A percentile compares a stretch with the other conserved stretches of the same genome.
Evolutionary conservation across 345 rosid species (phyloP).

Genomic region (Erodium maritimum): DNA sequence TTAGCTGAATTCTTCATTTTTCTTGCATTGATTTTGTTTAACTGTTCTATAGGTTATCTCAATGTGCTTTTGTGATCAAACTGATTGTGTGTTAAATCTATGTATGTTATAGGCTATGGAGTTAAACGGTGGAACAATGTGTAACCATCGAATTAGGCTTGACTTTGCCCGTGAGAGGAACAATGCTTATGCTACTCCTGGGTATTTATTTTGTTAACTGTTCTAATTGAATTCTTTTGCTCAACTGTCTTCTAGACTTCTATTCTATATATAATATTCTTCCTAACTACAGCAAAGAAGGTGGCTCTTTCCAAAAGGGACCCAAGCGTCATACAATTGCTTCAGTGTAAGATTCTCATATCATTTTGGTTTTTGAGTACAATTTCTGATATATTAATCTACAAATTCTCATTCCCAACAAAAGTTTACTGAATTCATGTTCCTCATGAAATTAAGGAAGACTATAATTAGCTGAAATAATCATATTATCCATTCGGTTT

Average conservation of each 20-base stretch:
- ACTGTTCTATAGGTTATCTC: too few relatives aligned
- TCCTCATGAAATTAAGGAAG: too few relatives aligned
- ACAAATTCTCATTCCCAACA: too few relatives aligned
- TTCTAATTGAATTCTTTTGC: neutral
- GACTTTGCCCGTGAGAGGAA: constrained; percentile 19
- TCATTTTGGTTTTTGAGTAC: neutral
- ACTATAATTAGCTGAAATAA: neutral
- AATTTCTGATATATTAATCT: too few relatives aligned
- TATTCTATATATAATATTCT: neutral
- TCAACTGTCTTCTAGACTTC: neutral
- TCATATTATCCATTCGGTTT: too few relatives aligned
- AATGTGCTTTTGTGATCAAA: too few relatives aligned
- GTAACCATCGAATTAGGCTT: constrained; percentile 16
- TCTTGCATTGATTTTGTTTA: too few relatives aligned
- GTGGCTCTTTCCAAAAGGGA: constrained; percentile 14
- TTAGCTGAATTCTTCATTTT: too few relatives aligned
- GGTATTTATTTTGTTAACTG: constrained; percentile 4
- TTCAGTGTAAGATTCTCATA: neutral
- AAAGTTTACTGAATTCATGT: too few relatives aligned
- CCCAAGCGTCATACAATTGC: constrained; percentile 5
- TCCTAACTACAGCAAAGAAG: constrained; percentile 14
- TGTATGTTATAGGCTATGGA: constrained; percentile 15
- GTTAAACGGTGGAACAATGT: constrained; percentile 13
- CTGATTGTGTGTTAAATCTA: neutral
- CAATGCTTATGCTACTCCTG: constrained; percentile 11